Evolutionary conservation across 1,139 yeast species (phyloP).

Genomic region (Scheffersomyces titani): DNA sequence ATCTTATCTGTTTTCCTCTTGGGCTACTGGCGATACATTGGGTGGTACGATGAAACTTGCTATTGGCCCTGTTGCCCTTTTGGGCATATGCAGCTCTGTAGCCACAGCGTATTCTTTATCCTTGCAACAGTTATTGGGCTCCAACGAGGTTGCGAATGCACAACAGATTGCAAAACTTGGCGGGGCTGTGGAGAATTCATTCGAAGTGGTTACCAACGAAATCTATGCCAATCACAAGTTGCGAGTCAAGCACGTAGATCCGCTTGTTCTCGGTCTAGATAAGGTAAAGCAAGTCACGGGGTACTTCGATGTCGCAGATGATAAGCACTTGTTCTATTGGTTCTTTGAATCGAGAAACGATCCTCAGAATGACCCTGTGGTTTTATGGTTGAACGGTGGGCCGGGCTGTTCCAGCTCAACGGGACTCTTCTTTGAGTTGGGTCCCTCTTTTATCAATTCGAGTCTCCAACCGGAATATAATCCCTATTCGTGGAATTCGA

Average conservation of each 20-base stretch:
- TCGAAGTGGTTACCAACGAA: constrained; percentile 32
- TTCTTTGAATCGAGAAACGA: constrained; percentile 48
- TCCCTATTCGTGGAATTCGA: constrained; percentile 45
- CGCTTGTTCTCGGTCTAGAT: constrained; percentile 1
- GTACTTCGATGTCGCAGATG: constrained; percentile 6
- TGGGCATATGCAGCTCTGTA: neutral
- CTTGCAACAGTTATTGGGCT: neutral
- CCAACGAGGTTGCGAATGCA: neutral
- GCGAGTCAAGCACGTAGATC: constrained; percentile 47
- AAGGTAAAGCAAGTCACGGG: constrained; percentile 8
- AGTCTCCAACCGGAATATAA: constrained; percentile 38
- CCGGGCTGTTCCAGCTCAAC: constrained; percentile 49
- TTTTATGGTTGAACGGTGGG: constrained; percentile 50
- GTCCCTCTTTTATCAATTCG: constrained; percentile 40
- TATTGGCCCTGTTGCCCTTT: neutral
- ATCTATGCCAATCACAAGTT: constrained; percentile 56
- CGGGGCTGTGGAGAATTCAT: neutral
- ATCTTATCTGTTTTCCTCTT: neutral
- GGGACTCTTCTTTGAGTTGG: constrained; percentile 46
- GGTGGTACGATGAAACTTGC: neutral
- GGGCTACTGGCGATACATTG: neutral
- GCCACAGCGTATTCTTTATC: neutral
- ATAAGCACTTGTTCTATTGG: constrained; percentile 40
- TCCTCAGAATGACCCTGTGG: constrained; percentile 45
- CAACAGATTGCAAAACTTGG: neutral